These are phyloP conservation scores for Arabis alpina DNA, from an alignment of 345 rosid genomes.

Conservation along the genomic window DNA sequence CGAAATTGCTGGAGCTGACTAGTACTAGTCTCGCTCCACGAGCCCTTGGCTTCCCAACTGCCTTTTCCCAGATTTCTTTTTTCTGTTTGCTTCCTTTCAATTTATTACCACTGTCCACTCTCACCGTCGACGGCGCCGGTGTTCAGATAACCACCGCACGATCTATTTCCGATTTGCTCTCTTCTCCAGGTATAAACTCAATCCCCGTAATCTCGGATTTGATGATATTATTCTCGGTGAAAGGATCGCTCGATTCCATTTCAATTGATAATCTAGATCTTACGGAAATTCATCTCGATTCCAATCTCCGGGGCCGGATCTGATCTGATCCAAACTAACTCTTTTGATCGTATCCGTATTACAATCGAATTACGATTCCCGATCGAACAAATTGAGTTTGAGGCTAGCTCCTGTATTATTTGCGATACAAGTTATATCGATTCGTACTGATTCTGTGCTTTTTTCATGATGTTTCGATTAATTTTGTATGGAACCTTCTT, in stretches of 20 bases:
- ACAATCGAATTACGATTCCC: neutral
- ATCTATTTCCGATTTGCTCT: slow-evolving; percentile 2
- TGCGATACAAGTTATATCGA: neutral
- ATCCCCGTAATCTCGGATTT: slow-evolving; percentile 8
- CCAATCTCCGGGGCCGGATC: slow-evolving; percentile 31
- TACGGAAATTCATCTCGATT: slow-evolving; percentile 7
- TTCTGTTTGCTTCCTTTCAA: neutral
- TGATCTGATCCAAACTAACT: slow-evolving; percentile 19
- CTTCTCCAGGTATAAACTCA: slow-evolving; percentile 31
- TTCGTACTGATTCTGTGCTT: slow-evolving; percentile 1
- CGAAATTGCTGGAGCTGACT: slow-evolving; percentile 34
- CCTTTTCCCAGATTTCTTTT: slow-evolving; percentile 13
- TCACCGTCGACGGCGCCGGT: slow-evolving; percentile 22
- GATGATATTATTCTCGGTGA: neutral
- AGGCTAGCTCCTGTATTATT: neutral
- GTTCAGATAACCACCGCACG: slow-evolving; percentile 9
- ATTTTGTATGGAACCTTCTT: neutral
- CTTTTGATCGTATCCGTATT: slow-evolving; percentile 20
- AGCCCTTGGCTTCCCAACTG: slow-evolving; percentile 38
- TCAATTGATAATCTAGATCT: slow-evolving; percentile 21
- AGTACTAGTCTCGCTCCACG: slow-evolving; percentile 34
- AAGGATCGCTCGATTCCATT: slow-evolving; percentile 17
- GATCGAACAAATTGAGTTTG: slow-evolving; percentile 19
- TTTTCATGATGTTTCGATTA: neutral
- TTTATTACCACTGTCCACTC: slow-evolving; percentile 11